phyloP scores from a whole-genome alignment of 2,329 filamentous ascomycete genomes.

The Grosmannia clavigera region DNA sequence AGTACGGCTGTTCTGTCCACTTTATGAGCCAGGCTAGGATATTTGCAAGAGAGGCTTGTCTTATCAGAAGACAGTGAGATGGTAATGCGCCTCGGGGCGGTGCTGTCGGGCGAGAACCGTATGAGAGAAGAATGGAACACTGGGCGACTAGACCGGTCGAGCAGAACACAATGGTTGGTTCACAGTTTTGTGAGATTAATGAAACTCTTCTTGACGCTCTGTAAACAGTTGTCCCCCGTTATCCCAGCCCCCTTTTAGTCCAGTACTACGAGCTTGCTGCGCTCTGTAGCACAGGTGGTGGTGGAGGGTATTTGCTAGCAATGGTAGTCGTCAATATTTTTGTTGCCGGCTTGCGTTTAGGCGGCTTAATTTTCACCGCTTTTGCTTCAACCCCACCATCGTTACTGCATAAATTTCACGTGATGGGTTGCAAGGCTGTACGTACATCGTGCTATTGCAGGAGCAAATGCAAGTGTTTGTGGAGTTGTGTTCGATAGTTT shows the following conservation, averaged over 20 bases:
- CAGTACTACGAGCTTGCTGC: background rate
- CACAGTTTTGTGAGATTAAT: background rate
- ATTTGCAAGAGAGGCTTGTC: background rate
- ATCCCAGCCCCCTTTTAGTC: background rate
- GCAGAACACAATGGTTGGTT: background rate
- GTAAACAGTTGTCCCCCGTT: background rate
- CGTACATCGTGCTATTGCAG: background rate
- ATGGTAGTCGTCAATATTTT: background rate
- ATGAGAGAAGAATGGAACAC: background rate
- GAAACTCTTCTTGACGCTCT: background rate
- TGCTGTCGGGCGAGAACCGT: background rate
- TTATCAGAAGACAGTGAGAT: background rate
- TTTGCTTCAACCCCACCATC: constrained; percentile 1
- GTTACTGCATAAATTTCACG: background rate
- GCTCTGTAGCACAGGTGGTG: background rate
- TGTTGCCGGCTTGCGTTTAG: background rate
- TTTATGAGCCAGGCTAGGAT: background rate
- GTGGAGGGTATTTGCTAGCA: background rate
- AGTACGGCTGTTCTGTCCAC: background rate
- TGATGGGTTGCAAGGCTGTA: background rate
- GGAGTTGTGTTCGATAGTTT: no score
- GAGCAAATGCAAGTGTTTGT: background rate
- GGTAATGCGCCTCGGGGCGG: background rate
- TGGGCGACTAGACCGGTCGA: background rate
- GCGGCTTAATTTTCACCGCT: background rate